Base-by-base conservation (phyloP, 208 protist genomes). In the Trypanosoma caninum region DNA sequence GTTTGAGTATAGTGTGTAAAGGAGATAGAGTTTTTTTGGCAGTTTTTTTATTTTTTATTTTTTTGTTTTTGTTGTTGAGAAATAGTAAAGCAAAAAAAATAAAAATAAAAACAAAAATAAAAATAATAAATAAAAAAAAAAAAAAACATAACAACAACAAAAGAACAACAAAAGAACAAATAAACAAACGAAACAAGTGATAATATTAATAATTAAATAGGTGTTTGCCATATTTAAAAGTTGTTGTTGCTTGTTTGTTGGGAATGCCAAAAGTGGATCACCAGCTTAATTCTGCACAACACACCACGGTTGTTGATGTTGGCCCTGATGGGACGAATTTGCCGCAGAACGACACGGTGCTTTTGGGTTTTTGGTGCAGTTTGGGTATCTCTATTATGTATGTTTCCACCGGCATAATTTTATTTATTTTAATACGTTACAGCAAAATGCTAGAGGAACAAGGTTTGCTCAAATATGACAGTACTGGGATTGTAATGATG, bases 381-480 rank as follows among this genome's bases (percentile, higher is more conserved):
- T 9, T 76, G 8, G 35, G n/a, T 0, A 57, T 90, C 1, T 74
- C 83, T 0, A 27, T 41, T 8, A 71, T 73, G 38, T 90, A 90
- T 64, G 65, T 80, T 46, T 10, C 58, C 31, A 70, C 67, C 9
- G 77, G 80, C 48, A 75, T 83, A 54, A 23, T 57, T 20, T 82
- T 72, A 42, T 78, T 87, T 31, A 67, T 86, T 1, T 23, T 57
- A 0, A 85, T 90, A 44, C 76, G 83, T 38, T 66, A 84, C 65
- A 68, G 58, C 8, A 80, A 82, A 48, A 25, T 58, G 8, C 23
- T 65, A n/a, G 57, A 62, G 59, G 44, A 41, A 22, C 6, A 47
- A 18, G 59, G 67, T 16, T 1, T 50, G 5, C 27, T 72, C 0
- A 47, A 10, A 18, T 82, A 80, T 71, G 69, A 84, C 54, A 68